Evolutionary conservation across 2,329 filamentous ascomycete genomes (phyloP), one percentile per base, ranked within the genome.

Genomic region (Xylariales sp.): DNA sequence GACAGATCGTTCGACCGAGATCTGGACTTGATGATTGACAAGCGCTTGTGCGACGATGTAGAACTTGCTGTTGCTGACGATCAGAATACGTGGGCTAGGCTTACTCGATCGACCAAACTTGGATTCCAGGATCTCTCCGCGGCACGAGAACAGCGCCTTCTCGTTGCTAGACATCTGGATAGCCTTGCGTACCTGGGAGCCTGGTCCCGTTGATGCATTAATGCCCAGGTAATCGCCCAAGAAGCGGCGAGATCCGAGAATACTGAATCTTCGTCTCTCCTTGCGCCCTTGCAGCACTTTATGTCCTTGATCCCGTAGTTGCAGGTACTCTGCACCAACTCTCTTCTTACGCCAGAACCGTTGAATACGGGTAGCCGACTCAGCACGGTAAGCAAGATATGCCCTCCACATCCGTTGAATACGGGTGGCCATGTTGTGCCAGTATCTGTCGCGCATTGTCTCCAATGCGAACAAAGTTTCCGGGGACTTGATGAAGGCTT

Each of bases 341-440:
- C 85, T 87, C 68, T 94, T 90, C 65, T 93, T 90, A 53, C 91
- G 79, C 90, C 90, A 98, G 69, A 95, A 90, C 29, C 88, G 78
- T 60, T 97, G 93, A 48, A 98, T 97, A 23, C 93, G 81, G 12
- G 85, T 95, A 6, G 93, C 93, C 42, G 88, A 93, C 63, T 98
- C 93, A 18, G 81, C 85, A 30, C 93, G 81, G 63, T 97, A 97
- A 5, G 91, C 83, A 28, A 97, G 75, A 56, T 96, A 97, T 37
- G 94, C 95, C 53, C 93, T 80, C 93, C 93, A 98, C 56, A 95
- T 93, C 50, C 93, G 80, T 66, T 98, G 93, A 42, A 98, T 97
- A 42, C 93, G 81, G 43, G 91, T 95, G 4, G 93, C 93, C 93
- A 98, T 97, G 66, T 97, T 98, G 64, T 97, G 91, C 91, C 91